A percentile compares a stretch with the other conserved stretches of the same genome.
Conservation (phyloP, 805 yeast genomes). For the Candida arabinofermentans region DNA sequence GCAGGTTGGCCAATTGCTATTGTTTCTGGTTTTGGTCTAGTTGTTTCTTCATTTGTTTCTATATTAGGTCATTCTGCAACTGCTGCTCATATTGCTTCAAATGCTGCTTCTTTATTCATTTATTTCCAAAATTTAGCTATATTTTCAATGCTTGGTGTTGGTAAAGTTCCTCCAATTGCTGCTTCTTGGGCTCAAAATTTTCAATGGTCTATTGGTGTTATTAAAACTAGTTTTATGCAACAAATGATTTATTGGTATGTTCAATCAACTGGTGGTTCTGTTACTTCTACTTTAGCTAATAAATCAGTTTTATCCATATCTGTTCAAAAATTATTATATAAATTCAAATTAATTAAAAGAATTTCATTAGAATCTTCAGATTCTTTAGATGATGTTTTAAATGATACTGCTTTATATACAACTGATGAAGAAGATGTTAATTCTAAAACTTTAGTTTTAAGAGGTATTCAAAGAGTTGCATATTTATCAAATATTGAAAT, state of each 20-base stretch:
- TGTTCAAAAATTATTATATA: conserved; percentile 55
- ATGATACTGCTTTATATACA: conserved; percentile 54
- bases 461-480: conserved; percentile 92
- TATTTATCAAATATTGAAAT: conserved; percentile 81
- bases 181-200: conserved; percentile 98
- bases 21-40: conserved; percentile 79
- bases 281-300: conserved; percentile 71
- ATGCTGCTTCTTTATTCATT: conserved; percentile 85
- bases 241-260: conserved; percentile 87
- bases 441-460: conserved; percentile 69
- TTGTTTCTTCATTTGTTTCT: conserved; percentile 83
- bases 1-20: conserved; percentile 97
- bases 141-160: conserved; percentile 93
- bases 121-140: conserved; percentile 93
- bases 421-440: conserved; percentile 63
- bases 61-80: conserved; percentile 86
- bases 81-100: conserved; percentile 96
- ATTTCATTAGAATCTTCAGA: conserved; percentile 38
- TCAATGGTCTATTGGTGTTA: conserved; percentile 93
- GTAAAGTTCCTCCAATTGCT: conserved; percentile 91
- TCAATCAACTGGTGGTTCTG: conserved; percentile 88
- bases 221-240: conserved; percentile 73
- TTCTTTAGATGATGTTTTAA: conserved; percentile 40
- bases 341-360: conserved; percentile 30
- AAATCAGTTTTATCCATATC: conserved; percentile 68